A percentile compares a stretch with the other conserved stretches of the same genome.
These are phyloP conservation scores for Kluyveromyces sp. DNA, from an alignment of 1,139 yeast species.

Conservation along the genomic window DNA sequence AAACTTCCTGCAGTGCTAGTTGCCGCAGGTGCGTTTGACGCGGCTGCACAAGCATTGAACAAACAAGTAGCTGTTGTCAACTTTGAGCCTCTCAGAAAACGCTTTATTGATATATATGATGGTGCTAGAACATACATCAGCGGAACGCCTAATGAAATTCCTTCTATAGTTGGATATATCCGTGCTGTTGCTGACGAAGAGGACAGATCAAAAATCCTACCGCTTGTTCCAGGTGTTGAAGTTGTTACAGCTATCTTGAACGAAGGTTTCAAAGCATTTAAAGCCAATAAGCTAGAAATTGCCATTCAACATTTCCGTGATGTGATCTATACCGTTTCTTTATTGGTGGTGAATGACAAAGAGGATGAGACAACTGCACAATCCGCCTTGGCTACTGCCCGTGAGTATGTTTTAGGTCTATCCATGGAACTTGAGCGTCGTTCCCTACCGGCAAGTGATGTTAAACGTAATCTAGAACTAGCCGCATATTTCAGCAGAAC, in stretches of 20 bases:
- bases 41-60: constrained; percentile 85
- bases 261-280: constrained; percentile 75
- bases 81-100: constrained; percentile 77
- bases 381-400: constrained; percentile 66
- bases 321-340: constrained; percentile 67
- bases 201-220: constrained; percentile 43
- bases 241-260: constrained; percentile 56
- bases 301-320: constrained; percentile 77
- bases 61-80: constrained; percentile 82
- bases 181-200: constrained; percentile 61
- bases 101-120: constrained; percentile 78
- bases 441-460: constrained; percentile 56
- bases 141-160: constrained; percentile 61
- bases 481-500: constrained; percentile 94
- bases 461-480: constrained; percentile 81
- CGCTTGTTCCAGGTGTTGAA: constrained; percentile 70
- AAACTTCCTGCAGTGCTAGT: constrained; percentile 87
- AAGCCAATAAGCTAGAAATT: constrained; percentile 70
- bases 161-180: constrained; percentile 61
- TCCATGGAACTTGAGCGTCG: constrained; percentile 88
- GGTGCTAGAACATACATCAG: constrained; percentile 71
- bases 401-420: constrained; percentile 86
- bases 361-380: constrained; percentile 72
- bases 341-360: constrained; percentile 62
- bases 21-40: constrained; percentile 95